Conservation (phyloP, 371 early-diverging fungal genomes). For the Rhizopus sp. region DNA sequence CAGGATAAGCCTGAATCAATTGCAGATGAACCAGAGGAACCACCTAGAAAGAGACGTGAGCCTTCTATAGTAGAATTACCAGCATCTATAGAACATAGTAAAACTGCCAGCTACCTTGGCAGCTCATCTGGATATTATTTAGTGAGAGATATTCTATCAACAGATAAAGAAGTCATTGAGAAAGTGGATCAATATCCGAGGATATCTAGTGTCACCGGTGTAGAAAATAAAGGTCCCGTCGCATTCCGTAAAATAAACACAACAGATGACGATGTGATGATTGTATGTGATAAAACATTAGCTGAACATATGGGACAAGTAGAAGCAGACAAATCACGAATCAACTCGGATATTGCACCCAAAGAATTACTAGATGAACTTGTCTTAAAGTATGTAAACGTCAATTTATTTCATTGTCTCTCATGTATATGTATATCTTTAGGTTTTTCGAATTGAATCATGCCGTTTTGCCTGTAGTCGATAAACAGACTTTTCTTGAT, state of each 20-base stretch:
- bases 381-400: constrained; percentile 15
- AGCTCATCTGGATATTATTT: constrained; percentile 33
- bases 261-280: constrained; percentile 34
- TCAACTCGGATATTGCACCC: constrained; percentile 22
- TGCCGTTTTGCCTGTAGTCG: constrained; percentile 30
- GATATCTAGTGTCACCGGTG: background rate
- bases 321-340: constrained; percentile 19
- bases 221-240: constrained; percentile 3
- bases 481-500: constrained; percentile 33
- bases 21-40: constrained; percentile 1
- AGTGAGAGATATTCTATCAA: constrained; percentile 22
- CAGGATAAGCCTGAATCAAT: constrained; percentile 10
- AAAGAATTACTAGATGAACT: constrained; percentile 30
- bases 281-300: constrained; percentile 27
- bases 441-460: constrained; percentile 16
- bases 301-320: constrained; percentile 28
- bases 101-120: constrained; percentile 20
- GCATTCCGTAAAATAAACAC: constrained; percentile 31
- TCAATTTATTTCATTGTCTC: too few relatives aligned
- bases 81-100: constrained; percentile 11
- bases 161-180: constrained; percentile 11
- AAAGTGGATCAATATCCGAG: constrained; percentile 2
- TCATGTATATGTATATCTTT: background rate
- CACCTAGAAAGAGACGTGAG: background rate
- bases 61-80: constrained; percentile 8